A percentile compares a stretch with the other conserved stretches of the same genome.
phyloP scores from a whole-genome alignment of 2,329 filamentous ascomycete genomes.

The Metarhizium sp. region DNA sequence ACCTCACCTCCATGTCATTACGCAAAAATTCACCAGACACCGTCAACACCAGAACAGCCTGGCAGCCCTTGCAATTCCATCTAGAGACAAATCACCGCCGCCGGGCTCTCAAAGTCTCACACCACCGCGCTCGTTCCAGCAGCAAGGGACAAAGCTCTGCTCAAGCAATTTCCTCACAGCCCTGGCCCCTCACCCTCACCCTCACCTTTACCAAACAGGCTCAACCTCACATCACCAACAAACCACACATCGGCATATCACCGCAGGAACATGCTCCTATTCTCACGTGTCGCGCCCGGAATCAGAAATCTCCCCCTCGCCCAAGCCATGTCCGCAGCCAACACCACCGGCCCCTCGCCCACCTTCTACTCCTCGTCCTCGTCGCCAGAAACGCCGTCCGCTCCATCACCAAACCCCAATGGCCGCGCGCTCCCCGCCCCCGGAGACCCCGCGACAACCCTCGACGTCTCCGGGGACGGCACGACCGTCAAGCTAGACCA shows the following conservation, averaged over 20 bases:
- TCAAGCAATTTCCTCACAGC: too few species aligned
- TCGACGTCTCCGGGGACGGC: conserved; percentile 22
- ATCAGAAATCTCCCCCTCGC: not conserved
- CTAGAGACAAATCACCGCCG: too few species aligned
- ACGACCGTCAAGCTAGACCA: conserved; percentile 50
- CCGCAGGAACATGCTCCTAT: not conserved
- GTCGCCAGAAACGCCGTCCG: not conserved
- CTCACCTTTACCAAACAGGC: not conserved
- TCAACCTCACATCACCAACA: too few species aligned
- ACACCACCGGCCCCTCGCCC: not conserved
- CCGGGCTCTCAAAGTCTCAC: too few species aligned
- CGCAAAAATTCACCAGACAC: too few species aligned
- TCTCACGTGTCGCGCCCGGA: not conserved
- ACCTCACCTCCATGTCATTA: too few species aligned
- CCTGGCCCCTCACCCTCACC: too few species aligned
- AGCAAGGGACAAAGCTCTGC: too few species aligned
- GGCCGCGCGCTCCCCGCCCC: conserved; percentile 18
- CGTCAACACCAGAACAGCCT: not conserved
- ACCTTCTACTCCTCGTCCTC: not conserved
- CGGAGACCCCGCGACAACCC: conserved; percentile 11
- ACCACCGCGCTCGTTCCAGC: too few species aligned
- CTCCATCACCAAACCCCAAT: conserved; percentile 2
- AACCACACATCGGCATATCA: not conserved
- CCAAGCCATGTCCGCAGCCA: not conserved
- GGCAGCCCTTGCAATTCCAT: not conserved